Percentiles rank a stretch among this genome's conserved stretches.
phyloP scores from a whole-genome alignment of 306 rosid genomes.

The Aeschynomene evenia region DNA sequence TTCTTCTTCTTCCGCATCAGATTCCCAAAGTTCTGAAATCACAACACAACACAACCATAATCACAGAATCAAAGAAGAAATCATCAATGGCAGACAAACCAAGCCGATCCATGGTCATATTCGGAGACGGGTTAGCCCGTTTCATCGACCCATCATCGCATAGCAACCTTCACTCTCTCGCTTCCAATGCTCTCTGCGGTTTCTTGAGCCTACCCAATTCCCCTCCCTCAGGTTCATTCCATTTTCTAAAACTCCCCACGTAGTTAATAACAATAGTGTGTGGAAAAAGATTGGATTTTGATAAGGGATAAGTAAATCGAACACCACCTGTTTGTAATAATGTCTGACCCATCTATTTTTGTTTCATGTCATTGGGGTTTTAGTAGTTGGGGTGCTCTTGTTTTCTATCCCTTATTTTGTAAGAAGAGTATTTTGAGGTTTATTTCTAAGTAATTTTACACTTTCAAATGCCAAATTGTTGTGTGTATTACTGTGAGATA shows the following conservation, averaged over 20 bases:
- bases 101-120: constrained; percentile 72
- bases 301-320: neutral
- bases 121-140: constrained; percentile 73
- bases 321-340: neutral
- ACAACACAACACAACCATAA: neutral
- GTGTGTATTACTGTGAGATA: too few relatives aligned
- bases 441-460: neutral
- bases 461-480: neutral
- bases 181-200: constrained; percentile 66
- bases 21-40: neutral
- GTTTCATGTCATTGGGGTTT: neutral
- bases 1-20: neutral
- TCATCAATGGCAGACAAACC: constrained; percentile 77
- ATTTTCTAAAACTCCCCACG: neutral
- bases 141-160: constrained; percentile 54
- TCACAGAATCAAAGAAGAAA: neutral
- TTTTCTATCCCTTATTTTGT: neutral
- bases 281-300: neutral
- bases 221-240: constrained; percentile 57
- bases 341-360: neutral
- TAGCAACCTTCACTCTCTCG: constrained; percentile 65
- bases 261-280: neutral
- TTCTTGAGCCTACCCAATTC: constrained; percentile 64
- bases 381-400: neutral
- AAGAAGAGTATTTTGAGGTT: too few relatives aligned